These are phyloP conservation scores for Biscogniauxia mediterranea DNA, from an alignment of 2,329 filamentous ascomycete genomes.

Conservation along the genomic window DNA sequence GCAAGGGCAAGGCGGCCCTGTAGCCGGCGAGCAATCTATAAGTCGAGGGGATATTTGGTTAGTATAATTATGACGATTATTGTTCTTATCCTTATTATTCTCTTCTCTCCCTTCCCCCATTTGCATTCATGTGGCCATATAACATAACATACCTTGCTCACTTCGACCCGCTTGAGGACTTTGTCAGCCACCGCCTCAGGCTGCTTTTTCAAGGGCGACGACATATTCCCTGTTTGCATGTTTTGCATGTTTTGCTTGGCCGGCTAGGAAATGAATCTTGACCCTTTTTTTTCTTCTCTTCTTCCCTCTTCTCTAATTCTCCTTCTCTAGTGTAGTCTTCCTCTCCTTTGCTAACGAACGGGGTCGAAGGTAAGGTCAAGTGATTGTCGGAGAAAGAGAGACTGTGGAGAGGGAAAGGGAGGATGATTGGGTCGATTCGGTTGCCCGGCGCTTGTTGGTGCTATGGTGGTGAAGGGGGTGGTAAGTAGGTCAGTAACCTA, in stretches of 20 bases:
- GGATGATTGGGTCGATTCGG: constrained; percentile 30
- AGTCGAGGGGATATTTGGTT: constrained; percentile 17
- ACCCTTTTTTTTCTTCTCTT: constrained; percentile 5
- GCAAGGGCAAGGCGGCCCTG: constrained; percentile 93
- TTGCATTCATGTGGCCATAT: no score
- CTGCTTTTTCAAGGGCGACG: constrained; percentile 61
- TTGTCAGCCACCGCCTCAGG: constrained; percentile 65
- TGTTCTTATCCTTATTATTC: no score
- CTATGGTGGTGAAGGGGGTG: constrained; percentile 25
- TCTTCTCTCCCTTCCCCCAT: no score
- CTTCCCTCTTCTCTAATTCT: constrained; percentile 8
- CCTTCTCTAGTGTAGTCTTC: constrained; percentile 5
- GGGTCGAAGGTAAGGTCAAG: constrained; percentile 8
- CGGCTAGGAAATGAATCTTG: constrained; percentile 19
- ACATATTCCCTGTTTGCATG: constrained; percentile 42
- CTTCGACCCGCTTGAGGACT: constrained; percentile 70
- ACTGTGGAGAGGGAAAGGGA: constrained; percentile 19
- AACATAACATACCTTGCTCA: constrained; percentile 66
- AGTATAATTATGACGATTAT: constrained; percentile 8
- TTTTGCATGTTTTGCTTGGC: constrained; percentile 16
- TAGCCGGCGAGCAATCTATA: constrained; percentile 85
- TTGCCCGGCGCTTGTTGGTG: constrained; percentile 31
- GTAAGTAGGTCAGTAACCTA: not conserved
- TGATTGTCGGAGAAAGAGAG: constrained; percentile 22
- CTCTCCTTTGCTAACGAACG: constrained; percentile 4